Percentiles rank a stretch among this genome's conserved stretches.
phyloP scores from a whole-genome alignment of 164 flowering plant species.

The Berberis vulgaris region DNA sequence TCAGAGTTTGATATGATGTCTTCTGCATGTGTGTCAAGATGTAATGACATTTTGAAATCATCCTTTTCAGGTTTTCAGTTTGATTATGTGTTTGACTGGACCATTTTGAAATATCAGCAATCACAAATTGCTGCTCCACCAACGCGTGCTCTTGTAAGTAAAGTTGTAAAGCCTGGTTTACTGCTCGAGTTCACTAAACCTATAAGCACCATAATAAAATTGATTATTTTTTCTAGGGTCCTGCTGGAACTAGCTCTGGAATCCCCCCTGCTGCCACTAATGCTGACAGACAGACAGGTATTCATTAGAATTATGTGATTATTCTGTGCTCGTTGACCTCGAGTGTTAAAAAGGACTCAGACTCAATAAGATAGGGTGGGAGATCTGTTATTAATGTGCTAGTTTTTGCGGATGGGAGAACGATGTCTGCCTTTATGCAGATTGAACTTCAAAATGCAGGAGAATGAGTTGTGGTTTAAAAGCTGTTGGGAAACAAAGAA shows the following conservation, averaged over 20 bases:
- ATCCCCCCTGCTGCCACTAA: slow-evolving; percentile 34
- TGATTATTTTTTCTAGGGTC: slow-evolving; percentile 23
- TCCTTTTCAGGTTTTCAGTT: slow-evolving; percentile 65
- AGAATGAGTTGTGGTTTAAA: no score
- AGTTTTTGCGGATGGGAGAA: no score
- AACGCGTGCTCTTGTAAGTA: slow-evolving; percentile 47
- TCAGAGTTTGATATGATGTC: not conserved
- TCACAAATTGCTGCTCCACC: slow-evolving; percentile 69
- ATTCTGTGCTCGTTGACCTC: not conserved
- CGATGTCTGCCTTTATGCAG: no score
- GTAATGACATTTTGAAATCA: no score
- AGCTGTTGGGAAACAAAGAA: no score
- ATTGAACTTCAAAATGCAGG: no score
- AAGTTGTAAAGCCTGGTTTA: not conserved
- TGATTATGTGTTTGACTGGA: slow-evolving; percentile 91
- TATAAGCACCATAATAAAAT: not conserved
- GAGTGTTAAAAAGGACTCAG: not conserved
- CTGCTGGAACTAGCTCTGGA: slow-evolving; percentile 71
- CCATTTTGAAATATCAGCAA: slow-evolving; percentile 84
- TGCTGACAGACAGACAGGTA: slow-evolving; percentile 56
- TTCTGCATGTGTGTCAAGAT: not conserved
- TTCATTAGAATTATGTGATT: not conserved
- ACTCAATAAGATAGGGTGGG: not conserved
- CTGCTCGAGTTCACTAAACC: not conserved
- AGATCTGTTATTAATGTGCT: not conserved